Percentiles rank a stretch among this genome's conserved stretches.
phyloP scores from a whole-genome alignment of 2,329 filamentous ascomycete species.

The Beauveria sp. region DNA sequence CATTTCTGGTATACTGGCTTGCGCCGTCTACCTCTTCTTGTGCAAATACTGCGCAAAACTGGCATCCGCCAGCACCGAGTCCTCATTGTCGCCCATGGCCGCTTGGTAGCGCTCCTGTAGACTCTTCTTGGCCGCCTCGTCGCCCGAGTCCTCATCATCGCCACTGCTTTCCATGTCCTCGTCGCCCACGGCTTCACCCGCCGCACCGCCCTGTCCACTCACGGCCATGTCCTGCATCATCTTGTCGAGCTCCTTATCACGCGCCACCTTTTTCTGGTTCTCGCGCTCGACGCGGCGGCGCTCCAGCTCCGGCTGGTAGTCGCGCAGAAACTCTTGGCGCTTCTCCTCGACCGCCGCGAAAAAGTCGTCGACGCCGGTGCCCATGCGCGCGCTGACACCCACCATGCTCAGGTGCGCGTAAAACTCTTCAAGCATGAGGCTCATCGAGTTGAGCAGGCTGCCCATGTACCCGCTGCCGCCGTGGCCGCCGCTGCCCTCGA shows the following conservation, averaged over 20 bases:
- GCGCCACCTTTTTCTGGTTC: slow-evolving; percentile 59
- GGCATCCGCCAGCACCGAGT: slow-evolving; percentile 45
- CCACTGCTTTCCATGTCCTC: slow-evolving; percentile 52
- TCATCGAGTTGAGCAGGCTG: slow-evolving; percentile 94
- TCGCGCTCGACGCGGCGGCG: slow-evolving; percentile 68
- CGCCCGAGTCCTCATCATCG: slow-evolving; percentile 49
- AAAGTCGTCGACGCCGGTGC: slow-evolving; percentile 86
- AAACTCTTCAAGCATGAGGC: slow-evolving; percentile 92
- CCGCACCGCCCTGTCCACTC: slow-evolving; percentile 27
- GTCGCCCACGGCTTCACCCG: slow-evolving; percentile 39
- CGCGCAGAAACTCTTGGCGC: slow-evolving; percentile 75
- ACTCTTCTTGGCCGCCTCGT: slow-evolving; percentile 55
- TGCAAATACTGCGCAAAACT: slow-evolving; percentile 56
- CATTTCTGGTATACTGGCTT: not conserved
- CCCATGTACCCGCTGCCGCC: slow-evolving; percentile 93
- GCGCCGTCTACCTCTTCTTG: slow-evolving; percentile 27
- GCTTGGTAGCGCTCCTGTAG: slow-evolving; percentile 71
- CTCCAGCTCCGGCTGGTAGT: slow-evolving; percentile 91
- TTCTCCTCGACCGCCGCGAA: slow-evolving; percentile 85
- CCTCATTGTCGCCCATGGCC: slow-evolving; percentile 55
- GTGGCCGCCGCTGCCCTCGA: slow-evolving; percentile 57
- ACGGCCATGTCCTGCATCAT: slow-evolving; percentile 88
- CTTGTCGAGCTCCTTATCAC: slow-evolving; percentile 79
- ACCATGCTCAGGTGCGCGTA: slow-evolving; percentile 92
- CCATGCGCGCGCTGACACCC: slow-evolving; percentile 86